Evolutionary conservation across 2,329 filamentous ascomycete genomes (phyloP).

Genomic region (Paraphaeosphaeria sporulosa): DNA sequence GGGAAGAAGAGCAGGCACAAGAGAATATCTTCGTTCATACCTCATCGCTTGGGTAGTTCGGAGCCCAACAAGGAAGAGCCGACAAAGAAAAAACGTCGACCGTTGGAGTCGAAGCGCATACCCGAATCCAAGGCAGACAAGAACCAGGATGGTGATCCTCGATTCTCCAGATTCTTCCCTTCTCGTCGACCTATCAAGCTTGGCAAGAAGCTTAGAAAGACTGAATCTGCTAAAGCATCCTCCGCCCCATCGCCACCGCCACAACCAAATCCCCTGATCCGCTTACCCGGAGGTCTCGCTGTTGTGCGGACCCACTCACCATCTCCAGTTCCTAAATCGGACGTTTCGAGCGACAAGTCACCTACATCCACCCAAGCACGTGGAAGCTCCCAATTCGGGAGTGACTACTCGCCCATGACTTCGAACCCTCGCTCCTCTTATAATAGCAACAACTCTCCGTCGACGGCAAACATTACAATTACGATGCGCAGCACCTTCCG

Average conservation of each 20-base stretch:
- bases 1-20: conserved; percentile 17
- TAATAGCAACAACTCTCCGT: conserved; percentile 21
- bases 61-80: not conserved
- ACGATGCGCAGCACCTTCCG: conserved; percentile 18
- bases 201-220: conserved; percentile 12
- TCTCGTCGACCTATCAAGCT: conserved; percentile 12
- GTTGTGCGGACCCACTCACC: conserved; percentile 27
- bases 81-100: not conserved
- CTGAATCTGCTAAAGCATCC: not conserved
- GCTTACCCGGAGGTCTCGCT: conserved; percentile 33
- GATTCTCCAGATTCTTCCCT: conserved; percentile 22
- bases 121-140: conserved; percentile 9
- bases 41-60: conserved; percentile 19
- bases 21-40: conserved; percentile 26
- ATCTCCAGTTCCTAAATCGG: conserved; percentile 17
- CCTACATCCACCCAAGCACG: conserved; percentile 9
- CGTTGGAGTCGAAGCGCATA: conserved; percentile 4
- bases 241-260: conserved; percentile 14
- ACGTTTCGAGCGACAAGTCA: conserved; percentile 12
- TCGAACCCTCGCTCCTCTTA: conserved; percentile 24
- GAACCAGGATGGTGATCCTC: conserved; percentile 14
- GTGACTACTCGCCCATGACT: conserved; percentile 12
- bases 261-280: conserved; percentile 26
- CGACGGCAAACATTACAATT: conserved; percentile 16
- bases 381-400: conserved; percentile 6